phyloP scores from a whole-genome alignment of 345 rosid species.

The Carallia brachiata region DNA sequence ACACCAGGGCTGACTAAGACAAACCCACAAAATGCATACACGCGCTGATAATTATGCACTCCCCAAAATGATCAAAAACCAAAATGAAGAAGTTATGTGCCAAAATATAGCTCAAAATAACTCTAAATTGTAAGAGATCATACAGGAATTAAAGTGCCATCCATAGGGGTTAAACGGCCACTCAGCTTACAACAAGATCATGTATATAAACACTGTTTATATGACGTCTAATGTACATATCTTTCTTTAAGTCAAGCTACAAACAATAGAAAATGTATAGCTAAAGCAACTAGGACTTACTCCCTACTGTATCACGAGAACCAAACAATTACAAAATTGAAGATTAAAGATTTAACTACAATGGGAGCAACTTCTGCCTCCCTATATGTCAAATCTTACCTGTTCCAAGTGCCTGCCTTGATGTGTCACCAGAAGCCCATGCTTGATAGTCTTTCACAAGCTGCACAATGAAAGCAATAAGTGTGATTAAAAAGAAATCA shows the following conservation, averaged over 20 bases:
- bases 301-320: neutral
- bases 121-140: no score
- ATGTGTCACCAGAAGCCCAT: constrained; percentile 84
- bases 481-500: neutral
- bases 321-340: neutral
- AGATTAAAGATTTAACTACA: neutral
- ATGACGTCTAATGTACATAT: neutral
- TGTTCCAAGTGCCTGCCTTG: constrained; percentile 90
- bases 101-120: no score
- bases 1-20: no score
- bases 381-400: constrained; percentile 60
- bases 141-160: no score
- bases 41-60: no score
- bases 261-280: neutral
- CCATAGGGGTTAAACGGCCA: neutral
- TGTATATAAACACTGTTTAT: neutral
- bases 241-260: neutral
- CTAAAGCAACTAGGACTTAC: neutral
- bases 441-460: constrained; percentile 86
- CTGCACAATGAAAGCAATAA: constrained; percentile 29
- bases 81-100: no score
- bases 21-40: no score
- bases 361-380: neutral
- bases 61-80: no score
- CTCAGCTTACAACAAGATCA: neutral